Evolutionary conservation across 2,329 filamentous ascomycete species (phyloP), one percentile per base, ranked within the genome.

Genomic region (Penicillium expansum): DNA sequence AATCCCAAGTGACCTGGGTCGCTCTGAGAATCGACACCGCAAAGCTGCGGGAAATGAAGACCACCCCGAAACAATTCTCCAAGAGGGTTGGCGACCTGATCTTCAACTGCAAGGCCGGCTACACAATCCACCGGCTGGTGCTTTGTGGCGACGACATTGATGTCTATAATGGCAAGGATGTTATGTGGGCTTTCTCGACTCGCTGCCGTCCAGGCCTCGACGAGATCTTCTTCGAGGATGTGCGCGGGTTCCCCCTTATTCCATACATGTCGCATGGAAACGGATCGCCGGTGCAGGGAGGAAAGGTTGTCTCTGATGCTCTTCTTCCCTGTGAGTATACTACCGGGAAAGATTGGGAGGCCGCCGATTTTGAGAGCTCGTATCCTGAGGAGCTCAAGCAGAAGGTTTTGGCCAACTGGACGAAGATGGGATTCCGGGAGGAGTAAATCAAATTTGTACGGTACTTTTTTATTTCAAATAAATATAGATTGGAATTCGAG

Each of bases 11-110:
- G 0, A 81, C 76, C 0, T 83, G 80, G 80, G 72, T 74, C 0
- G 79, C 71, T 0, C 62, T 88, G 64, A 79, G 85, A 56, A 79
- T 86, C 22, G 84, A 88, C 65, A 82, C 79, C 1, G 73, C 77
- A 6, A 82, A 82, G 64, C 76, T 87, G 9, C 80, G 81, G 30
- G 76, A 79, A 9, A 79, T 85, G 77, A 80, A 84, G 43, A 81
- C 79, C 16, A 81, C 67, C 0, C 52, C 75, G 0, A 58, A 68
- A 18, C 72, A 75, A 0, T 75, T 83, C 43, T 70, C 70, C 48
- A 68, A 71, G 42, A 64, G 63, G 22, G 63, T 82, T 11, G 80
- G 79, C 0, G 72, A 80, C 39, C 18, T 80, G 1, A 65, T 81
- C 5, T 72, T 72, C 55, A 64, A 67, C 35, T 60, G 75, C 52